Evolutionary conservation across 805 yeast species (phyloP), one percentile per base, ranked within the genome.

Genomic region (Clavispora phyllophila): DNA sequence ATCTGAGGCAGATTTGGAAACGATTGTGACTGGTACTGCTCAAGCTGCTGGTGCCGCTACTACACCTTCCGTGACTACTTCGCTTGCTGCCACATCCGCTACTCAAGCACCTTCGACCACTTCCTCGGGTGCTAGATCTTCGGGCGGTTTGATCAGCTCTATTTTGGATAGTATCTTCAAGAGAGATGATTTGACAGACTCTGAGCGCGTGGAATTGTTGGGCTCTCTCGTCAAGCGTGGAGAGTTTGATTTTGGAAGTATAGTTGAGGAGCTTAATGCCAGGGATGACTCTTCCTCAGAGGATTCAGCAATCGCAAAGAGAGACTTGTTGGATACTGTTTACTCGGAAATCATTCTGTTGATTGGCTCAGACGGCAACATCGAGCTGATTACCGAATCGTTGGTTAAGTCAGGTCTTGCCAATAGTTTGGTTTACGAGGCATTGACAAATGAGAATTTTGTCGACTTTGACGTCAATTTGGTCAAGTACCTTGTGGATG

Each of bases 401-500:
- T 49, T 56, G 45, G 39, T 43, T 13, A 55, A 55, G 46, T 55
- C 59, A 9, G 60, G 60, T n/a, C 50, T 56, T 36, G 60, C 49
- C 18, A 46, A 49, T 10, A 51, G 51, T 15, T 49, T 55, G 24
- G 44, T 51, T 17, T 42, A 50, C 41, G 46, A 45, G 18, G 48
- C 48, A 5, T 36, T 56, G 24, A 43, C 44, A 10, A 55, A 56
- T 42, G 34, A 49, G 1, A 51, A 46, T 33, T 49, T 48, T 42
- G 54, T 48, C 39, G 37, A 36, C 17, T 56, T 56, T 20, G 53
- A 49, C 37, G 51, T 45, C n/a, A 43, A 51, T 36, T 50, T 55
- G 41, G 39, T 46, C 38, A 45, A 42, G 12, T 44, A 49, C 34
- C 46, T 56, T 24, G 42, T 50, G 8, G 36, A 40, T 23, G 45